Evolutionary conservation across 73 alveolate species (phyloP).

Genomic region (Tetrahymena thermophila): DNA sequence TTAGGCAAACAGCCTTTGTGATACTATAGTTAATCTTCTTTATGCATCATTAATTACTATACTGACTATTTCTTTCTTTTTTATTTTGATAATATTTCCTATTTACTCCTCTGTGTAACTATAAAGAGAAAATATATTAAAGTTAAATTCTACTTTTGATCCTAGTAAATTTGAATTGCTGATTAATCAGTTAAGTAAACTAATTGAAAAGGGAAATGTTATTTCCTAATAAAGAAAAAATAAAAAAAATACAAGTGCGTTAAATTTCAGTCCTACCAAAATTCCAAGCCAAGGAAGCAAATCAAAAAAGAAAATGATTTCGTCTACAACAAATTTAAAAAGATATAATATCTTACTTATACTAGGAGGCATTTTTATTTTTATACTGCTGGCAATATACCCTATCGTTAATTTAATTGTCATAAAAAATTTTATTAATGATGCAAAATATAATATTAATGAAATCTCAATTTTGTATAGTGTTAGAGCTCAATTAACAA

Average conservation of each 20-base stretch:
- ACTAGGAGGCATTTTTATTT: background rate
- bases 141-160: background rate
- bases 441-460: background rate
- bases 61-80: background rate
- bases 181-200: background rate
- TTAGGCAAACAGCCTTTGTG: background rate
- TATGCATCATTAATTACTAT: background rate
- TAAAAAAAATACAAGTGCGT: background rate
- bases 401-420: background rate
- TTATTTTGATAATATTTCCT: background rate
- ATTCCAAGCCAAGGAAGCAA: background rate
- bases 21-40: background rate
- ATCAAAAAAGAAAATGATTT: background rate
- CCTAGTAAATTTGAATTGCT: background rate
- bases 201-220: background rate
- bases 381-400: background rate
- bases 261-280: background rate
- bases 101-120: background rate
- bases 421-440: background rate
- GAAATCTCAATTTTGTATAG: background rate
- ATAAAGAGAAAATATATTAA: background rate
- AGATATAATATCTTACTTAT: background rate
- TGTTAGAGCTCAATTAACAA: background rate
- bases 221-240: background rate
- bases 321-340: background rate